These are phyloP conservation scores for Cornus florida DNA, from an alignment of 148 eudicot species.

Conservation along the genomic window DNA sequence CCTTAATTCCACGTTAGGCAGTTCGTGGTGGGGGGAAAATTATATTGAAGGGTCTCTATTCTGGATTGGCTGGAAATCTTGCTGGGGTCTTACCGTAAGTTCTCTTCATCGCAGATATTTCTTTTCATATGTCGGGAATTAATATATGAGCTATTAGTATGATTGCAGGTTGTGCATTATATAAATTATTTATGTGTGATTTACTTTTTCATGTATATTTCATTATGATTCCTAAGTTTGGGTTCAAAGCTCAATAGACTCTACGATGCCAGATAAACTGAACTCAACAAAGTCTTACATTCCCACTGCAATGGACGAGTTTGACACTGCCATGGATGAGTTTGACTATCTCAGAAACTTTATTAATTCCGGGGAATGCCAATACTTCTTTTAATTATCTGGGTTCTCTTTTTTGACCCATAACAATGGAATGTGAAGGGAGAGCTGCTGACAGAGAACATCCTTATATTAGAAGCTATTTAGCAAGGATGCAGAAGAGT, in stretches of 20 bases:
- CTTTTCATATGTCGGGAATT: not conserved
- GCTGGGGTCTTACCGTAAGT: slow-evolving; percentile 85
- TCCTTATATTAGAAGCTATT: too few relatives aligned
- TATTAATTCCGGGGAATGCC: too few relatives aligned
- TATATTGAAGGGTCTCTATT: slow-evolving; percentile 71
- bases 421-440: too few relatives aligned
- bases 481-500: too few relatives aligned
- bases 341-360: not conserved
- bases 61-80: slow-evolving; percentile 79
- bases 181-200: not conserved
- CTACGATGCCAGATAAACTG: not conserved
- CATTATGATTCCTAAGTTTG: not conserved
- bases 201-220: not conserved
- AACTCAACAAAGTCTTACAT: not conserved
- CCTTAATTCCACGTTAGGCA: slow-evolving; percentile 38
- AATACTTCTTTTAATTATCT: too few relatives aligned
- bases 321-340: not conserved
- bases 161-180: slow-evolving; percentile 1
- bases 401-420: too few relatives aligned
- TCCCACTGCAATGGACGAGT: not conserved
- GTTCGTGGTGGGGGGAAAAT: slow-evolving; percentile 69
- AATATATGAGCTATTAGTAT: not conserved
- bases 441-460: too few relatives aligned
- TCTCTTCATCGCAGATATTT: not conserved
- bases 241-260: not conserved